These are phyloP conservation scores for Cystofilobasidium ferigula DNA, from an alignment of 768 basidiomycete species.

Conservation along the genomic window DNA sequence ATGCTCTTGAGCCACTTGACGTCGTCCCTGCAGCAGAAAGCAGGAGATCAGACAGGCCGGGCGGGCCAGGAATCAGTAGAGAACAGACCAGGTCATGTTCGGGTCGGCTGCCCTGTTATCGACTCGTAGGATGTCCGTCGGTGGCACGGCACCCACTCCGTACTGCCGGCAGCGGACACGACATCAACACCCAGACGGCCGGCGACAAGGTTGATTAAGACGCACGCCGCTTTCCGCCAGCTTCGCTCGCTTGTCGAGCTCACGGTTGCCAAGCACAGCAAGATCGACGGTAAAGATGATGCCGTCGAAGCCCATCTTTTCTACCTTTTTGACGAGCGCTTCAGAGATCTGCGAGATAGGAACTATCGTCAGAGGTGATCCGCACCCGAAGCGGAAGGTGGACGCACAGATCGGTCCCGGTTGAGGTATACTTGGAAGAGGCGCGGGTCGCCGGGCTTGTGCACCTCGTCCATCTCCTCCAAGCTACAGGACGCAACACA, in stretches of 20 bases:
- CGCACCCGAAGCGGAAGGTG: background rate
- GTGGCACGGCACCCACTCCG: background rate
- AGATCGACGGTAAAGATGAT: constrained; percentile 22
- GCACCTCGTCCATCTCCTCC: constrained; percentile 39
- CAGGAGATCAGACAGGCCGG: background rate
- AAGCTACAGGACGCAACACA: constrained; percentile 36
- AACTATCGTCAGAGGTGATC: background rate
- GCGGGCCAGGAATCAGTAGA: background rate
- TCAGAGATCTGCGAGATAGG: background rate
- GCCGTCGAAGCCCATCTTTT: constrained; percentile 8
- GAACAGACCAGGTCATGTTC: background rate
- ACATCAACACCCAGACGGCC: background rate
- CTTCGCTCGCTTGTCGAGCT: constrained; percentile 15
- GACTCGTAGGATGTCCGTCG: background rate
- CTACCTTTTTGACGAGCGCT: constrained; percentile 19
- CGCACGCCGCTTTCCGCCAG: background rate
- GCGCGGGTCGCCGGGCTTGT: constrained; percentile 31
- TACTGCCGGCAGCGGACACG: background rate
- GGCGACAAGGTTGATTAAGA: background rate
- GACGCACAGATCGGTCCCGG: constrained; percentile 1
- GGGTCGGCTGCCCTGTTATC: background rate
- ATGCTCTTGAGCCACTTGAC: constrained; percentile 1
- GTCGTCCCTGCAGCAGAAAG: background rate
- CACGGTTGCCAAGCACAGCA: constrained; percentile 20
- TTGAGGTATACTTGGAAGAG: constrained; percentile 34